These are phyloP conservation scores for Herpetospermum pedunculosum DNA, from an alignment of 306 rosid species.

Conservation along the genomic window DNA sequence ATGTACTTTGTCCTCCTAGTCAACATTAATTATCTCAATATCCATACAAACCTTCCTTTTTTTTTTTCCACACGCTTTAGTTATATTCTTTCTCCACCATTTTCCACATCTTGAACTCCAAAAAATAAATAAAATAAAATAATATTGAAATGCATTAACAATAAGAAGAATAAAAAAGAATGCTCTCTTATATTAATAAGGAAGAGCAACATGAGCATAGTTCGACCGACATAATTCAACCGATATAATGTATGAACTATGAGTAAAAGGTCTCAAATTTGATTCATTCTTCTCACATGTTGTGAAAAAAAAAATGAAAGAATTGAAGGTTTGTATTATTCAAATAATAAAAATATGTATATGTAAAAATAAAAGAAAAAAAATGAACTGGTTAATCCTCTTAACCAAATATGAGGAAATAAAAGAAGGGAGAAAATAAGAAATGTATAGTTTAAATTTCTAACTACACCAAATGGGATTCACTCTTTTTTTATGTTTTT, in stretches of 20 bases:
- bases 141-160: background rate
- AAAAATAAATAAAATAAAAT: background rate
- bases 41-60: background rate
- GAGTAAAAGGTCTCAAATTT: too few species aligned
- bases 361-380: background rate
- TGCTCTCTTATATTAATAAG: too few species aligned
- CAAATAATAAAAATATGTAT: background rate
- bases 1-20: too few species aligned
- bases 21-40: background rate
- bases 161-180: background rate
- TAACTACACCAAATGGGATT: background rate
- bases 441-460: background rate
- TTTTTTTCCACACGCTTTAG: background rate
- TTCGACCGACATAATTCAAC: too few species aligned
- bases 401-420: background rate
- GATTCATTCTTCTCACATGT: too few species aligned
- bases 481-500: background rate
- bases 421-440: background rate
- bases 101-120: background rate
- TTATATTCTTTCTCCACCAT: background rate
- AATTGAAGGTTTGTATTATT: background rate
- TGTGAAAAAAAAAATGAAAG: too few species aligned
- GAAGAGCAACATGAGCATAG: too few species aligned
- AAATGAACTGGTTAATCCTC: background rate
- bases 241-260: too few species aligned